Base-by-base conservation (phyloP, 1,284 basidiomycete species). In the Tilletia indica region DNA sequence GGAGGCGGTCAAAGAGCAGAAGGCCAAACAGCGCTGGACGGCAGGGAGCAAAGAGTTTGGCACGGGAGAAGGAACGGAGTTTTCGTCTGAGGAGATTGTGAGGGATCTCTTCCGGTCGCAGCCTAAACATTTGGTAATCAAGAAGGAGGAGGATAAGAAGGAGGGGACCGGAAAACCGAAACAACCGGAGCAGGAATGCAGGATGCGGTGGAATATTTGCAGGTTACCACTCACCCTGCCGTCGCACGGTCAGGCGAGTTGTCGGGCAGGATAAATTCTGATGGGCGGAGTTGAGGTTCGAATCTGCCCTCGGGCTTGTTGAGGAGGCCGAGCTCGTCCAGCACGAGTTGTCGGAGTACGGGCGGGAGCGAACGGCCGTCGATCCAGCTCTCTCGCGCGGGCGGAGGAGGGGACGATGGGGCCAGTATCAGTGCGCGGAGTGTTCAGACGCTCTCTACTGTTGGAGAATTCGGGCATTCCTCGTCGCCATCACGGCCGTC, bases 61-160 rank as follows among this genome's bases (percentile, higher is more conserved):
- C 34, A 64, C n/a, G 3, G 61, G 61, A 2, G 61, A 64, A 11
- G 61, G 61, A 4, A 64, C 61, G 4, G 61, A 64, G 61, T 36
- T 64, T 36, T 64, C 61, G 12, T 36, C 61, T 3, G 61, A 64
- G 9, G 61, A 64, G 36, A 64, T 64, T 21, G 61, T 64, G 61
- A 34, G 61, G 19, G 61, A 64, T 16, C 36, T 64, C 34, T 64
- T 64, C 61, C 8, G 61, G 9, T 16, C 61, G 12, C 36, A 64
- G 61, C 61, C 61, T 4, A 64, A 64, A 38, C 51, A 54, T 25
- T 12, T 64, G 34, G 36, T 38, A 5, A 16, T 38, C 25, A 34
- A 25, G 1, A 36, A 36, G 25, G 34, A 63, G 31, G 31, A 34
- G 14, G 31, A 25, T 34, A 36, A 25, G 58, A 31, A 31, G 25